Base-by-base conservation (phyloP, 1,139 yeast genomes). In the Hansenula sp. region DNA sequence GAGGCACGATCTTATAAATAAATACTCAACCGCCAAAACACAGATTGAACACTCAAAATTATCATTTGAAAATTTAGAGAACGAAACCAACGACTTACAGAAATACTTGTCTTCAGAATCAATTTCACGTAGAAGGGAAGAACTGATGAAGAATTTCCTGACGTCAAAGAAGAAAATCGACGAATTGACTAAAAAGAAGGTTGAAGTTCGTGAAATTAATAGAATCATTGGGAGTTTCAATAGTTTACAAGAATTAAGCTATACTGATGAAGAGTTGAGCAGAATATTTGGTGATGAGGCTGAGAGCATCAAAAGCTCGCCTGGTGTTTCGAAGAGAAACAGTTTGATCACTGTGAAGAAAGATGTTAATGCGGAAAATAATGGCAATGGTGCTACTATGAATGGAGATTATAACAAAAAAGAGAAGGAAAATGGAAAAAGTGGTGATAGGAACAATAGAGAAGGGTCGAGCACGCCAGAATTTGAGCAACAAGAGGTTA, bases 191-290 rank as follows among this genome's bases (percentile, higher is more conserved):
- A 48, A 36, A 35, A 52, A 49, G 41, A 44, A 44, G 27, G 21
- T 19, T 8, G 57, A 52, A 27, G 41, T 54, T 6, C 38, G 32
- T 11, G 51, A 47, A 2, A 39, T 54, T 33, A 54, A 54, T 36
- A 38, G 30, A 9, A 41, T 37, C 7, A 52, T 52, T 35, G 38
- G 30, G 1, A 15, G 28, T 3, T 51, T 51, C 33, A 31, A 33
- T 3, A 13, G 28, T 3, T 10, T 15, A 3, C 39, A 37, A 18
- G 36, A 17, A 3, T 16, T 48, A 15, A 25, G 12, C 7, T 41
- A 45, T 9, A 40, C 45, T 2, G 48, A 48, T 29, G 50, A 42
- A 10, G 55, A 52, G 29, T 28, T 52, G 24, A 30, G 11, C 2
- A 46, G 45, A 7, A 38, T 46, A 8, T 52, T 52, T 42, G 54